phyloP scores from a whole-genome alignment of 2,329 filamentous ascomycete genomes.

The Chaetomium globosum region DNA sequence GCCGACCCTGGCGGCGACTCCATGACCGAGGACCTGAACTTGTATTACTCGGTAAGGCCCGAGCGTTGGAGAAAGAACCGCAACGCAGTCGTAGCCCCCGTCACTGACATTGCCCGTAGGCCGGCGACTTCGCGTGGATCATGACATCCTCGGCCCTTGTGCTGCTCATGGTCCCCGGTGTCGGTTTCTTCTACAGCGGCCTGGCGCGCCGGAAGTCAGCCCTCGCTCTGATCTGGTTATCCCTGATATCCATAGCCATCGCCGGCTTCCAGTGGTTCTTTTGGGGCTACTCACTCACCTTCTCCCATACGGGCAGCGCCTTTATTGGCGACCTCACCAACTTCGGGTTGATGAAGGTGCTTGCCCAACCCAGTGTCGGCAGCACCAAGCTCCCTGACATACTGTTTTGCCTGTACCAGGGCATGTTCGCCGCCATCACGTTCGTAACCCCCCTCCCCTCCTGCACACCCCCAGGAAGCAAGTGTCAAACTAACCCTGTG shows the following conservation, averaged over 20 bases:
- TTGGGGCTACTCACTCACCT: slow-evolving; percentile 87
- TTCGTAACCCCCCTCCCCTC: neutral
- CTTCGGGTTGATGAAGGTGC: slow-evolving; percentile 77
- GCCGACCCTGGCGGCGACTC: slow-evolving; percentile 56
- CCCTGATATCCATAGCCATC: slow-evolving; percentile 77
- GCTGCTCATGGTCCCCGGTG: slow-evolving; percentile 88
- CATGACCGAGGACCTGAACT: slow-evolving; percentile 71
- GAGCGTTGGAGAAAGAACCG: neutral
- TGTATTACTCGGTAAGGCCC: slow-evolving; percentile 74
- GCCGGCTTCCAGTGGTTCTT: slow-evolving; percentile 94
- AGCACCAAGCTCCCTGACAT: slow-evolving; percentile 74
- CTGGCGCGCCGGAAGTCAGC: slow-evolving; percentile 88
- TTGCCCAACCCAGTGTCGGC: slow-evolving; percentile 75
- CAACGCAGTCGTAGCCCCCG: neutral
- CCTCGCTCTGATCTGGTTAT: slow-evolving; percentile 81
- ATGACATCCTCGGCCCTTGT: slow-evolving; percentile 76
- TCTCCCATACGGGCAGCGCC: slow-evolving; percentile 75
- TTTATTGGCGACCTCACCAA: slow-evolving; percentile 81
- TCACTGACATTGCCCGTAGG: slow-evolving; percentile 48
- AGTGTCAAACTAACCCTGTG: neutral
- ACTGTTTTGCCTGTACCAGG: slow-evolving; percentile 82
- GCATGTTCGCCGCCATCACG: slow-evolving; percentile 90
- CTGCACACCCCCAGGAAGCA: neutral
- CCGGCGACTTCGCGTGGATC: slow-evolving; percentile 82
- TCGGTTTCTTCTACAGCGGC: slow-evolving; percentile 93